Conservation (phyloP, 2,329 filamentous ascomycete genomes). For the Ophiostoma angusticollis region DNA sequence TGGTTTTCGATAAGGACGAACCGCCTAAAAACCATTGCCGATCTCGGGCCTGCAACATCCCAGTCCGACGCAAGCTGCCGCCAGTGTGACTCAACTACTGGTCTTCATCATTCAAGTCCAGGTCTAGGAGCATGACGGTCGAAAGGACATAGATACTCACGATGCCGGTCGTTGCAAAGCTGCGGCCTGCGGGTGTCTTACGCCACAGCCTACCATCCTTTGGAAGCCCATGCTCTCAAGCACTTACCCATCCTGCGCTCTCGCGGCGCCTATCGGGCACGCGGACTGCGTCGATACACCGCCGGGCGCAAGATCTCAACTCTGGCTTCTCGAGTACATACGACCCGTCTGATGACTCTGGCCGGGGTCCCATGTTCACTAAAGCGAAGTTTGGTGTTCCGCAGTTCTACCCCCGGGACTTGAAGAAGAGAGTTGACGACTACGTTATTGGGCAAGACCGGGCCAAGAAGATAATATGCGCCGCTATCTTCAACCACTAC, state of each 20-base stretch:
- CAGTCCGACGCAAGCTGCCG: no score
- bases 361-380: constrained; percentile 47
- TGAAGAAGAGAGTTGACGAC: constrained; percentile 87
- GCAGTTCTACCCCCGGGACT: constrained; percentile 49
- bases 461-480: constrained; percentile 85
- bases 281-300: constrained; percentile 18
- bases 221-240: no score
- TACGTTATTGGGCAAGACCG: constrained; percentile 94
- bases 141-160: not conserved
- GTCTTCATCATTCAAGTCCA: no score
- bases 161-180: constrained; percentile 12
- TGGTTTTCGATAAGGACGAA: no score
- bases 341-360: constrained; percentile 39
- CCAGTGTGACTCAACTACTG: no score
- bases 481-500: constrained; percentile 94
- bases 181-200: constrained; percentile 9
- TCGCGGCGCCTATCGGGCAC: constrained; percentile 22
- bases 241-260: no score
- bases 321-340: constrained; percentile 48
- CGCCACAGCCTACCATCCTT: no score
- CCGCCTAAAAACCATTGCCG: no score
- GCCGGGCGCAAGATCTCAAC: constrained; percentile 37
- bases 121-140: constrained; percentile 5
- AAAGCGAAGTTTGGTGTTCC: constrained; percentile 46
- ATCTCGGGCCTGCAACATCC: no score